Percentiles rank a stretch among this genome's conserved stretches.
Evolutionary conservation across 805 yeast species (phyloP).

Genomic region (Saturnispora gosingensis): DNA sequence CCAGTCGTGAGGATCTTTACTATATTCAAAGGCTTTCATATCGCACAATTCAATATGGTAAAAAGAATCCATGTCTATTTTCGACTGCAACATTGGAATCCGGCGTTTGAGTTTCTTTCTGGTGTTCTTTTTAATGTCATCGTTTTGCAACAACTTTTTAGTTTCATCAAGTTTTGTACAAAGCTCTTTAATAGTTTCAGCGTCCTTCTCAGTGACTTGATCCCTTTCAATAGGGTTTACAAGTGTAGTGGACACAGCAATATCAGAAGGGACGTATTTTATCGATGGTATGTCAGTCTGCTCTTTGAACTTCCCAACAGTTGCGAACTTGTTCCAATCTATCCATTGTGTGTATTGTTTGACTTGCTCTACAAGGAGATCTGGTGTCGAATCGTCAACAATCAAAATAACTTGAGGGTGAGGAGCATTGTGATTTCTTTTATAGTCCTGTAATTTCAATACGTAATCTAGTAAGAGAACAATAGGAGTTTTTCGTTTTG

Average conservation of each 20-base stretch:
- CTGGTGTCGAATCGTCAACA: conserved; percentile 27
- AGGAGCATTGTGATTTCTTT: conserved; percentile 23
- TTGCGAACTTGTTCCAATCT: conserved; percentile 25
- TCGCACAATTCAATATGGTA: conserved; percentile 15
- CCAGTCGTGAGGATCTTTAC: conserved; percentile 16
- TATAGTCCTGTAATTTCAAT: conserved; percentile 25
- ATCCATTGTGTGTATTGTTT: conserved; percentile 44
- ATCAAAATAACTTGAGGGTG: conserved; percentile 26
- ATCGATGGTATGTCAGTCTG: conserved; percentile 17
- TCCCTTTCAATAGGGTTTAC: conserved; percentile 13
- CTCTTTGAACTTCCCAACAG: conserved; percentile 20
- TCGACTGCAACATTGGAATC: conserved; percentile 5
- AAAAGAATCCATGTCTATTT: background rate
- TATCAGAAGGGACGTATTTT: conserved; percentile 17
- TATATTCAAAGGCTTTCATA: conserved; percentile 22
- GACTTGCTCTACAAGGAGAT: conserved; percentile 39
- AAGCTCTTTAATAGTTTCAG: background rate
- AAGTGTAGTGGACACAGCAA: conserved; percentile 19
- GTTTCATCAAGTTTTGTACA: background rate
- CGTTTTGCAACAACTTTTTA: background rate
- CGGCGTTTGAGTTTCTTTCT: conserved; percentile 13
- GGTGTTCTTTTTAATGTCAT: conserved; percentile 2
- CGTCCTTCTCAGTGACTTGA: background rate
- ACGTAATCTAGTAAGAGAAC: conserved; percentile 26
- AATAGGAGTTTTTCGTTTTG: conserved; percentile 21